Base-by-base conservation (phyloP, 495 filamentous ascomycete species). In the Lentithecium fluviatile region DNA sequence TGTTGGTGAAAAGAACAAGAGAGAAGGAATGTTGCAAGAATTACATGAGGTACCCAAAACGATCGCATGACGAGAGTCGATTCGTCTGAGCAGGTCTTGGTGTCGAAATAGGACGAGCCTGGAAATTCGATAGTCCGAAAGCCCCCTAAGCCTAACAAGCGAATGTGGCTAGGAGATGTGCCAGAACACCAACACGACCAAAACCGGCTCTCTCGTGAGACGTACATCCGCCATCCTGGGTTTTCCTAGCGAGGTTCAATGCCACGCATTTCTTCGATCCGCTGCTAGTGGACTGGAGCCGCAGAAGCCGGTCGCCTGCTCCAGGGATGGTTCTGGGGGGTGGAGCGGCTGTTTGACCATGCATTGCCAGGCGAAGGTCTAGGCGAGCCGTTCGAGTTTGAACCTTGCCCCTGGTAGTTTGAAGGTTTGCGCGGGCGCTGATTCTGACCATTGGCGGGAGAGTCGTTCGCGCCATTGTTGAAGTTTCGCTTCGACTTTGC, bases 381-480 rank as follows among this genome's bases (percentile, higher is more conserved):
- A 7, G 43, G 55, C 36, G 57, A 47, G 43, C 15, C 45, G 47
- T 53, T 56, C 19, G 50, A 46, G 17, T 54, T 50, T 17, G 52
- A 55, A 4, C 49, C 42, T 52, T 60, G 59, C 19, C 53, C 55
- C 23, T 67, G 65, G 17, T 63, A 67, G 34, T 46, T 46, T 13
- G 65, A 64, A 10, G 60, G 45, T 43, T 64, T 67, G 21, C 65
- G 38, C 6, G 25, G 23, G 32, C 60, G 65, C 24, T 43, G 55
- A 42, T 43, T 63, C 37, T 45, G 55, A 26, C 36, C 38, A 32
- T 29, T 45, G 12, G 42, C n/a, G 4, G 54, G 20, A 10, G 21
- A 43, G 6, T 45, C 37, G 32, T 17, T 36, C 6, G 59, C 51
- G n/a, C 47, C 40, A 43, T 45, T 48, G 52, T 45, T 61, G 21